Evolutionary conservation across 805 yeast genomes (phyloP).

Genomic region (Candida pini): DNA sequence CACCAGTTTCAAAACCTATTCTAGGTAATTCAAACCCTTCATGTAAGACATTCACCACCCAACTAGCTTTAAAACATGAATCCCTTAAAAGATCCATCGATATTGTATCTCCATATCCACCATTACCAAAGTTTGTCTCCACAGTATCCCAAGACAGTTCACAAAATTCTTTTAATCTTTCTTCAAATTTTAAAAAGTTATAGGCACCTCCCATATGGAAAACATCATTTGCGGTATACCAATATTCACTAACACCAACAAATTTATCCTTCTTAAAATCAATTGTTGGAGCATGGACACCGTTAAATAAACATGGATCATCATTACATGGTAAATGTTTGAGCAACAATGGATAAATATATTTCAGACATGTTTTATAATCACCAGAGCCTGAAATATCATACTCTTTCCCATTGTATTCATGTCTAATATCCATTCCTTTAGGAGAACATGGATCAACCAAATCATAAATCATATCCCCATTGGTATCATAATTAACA

Average conservation of each 20-base stretch:
- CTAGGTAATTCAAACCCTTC: constrained; percentile 91
- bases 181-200: constrained; percentile 64
- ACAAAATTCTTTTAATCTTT: constrained; percentile 66
- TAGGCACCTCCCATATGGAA: constrained; percentile 87
- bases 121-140: constrained; percentile 41
- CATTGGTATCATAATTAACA: constrained; percentile 37
- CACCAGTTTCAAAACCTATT: constrained; percentile 44
- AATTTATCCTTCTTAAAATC: constrained; percentile 77
- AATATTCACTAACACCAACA: constrained; percentile 92
- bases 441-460: constrained; percentile 80
- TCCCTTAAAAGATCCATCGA: constrained; percentile 53
- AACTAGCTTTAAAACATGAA: constrained; percentile 91
- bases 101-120: constrained; percentile 52
- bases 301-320: constrained; percentile 89
- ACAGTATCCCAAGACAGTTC: constrained; percentile 63
- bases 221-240: constrained; percentile 94
- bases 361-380: constrained; percentile 64
- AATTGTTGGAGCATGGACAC: constrained; percentile 87
- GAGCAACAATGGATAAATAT: constrained; percentile 70
- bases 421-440: constrained; percentile 46
- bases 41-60: constrained; percentile 86
- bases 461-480: constrained; percentile 42
- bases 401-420: constrained; percentile 42
- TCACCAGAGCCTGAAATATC: constrained; percentile 71
- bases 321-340: constrained; percentile 80